These are phyloP conservation scores for Musa balbisiana DNA, from an alignment of 202 grass and related monocot genomes.

Conservation along the genomic window DNA sequence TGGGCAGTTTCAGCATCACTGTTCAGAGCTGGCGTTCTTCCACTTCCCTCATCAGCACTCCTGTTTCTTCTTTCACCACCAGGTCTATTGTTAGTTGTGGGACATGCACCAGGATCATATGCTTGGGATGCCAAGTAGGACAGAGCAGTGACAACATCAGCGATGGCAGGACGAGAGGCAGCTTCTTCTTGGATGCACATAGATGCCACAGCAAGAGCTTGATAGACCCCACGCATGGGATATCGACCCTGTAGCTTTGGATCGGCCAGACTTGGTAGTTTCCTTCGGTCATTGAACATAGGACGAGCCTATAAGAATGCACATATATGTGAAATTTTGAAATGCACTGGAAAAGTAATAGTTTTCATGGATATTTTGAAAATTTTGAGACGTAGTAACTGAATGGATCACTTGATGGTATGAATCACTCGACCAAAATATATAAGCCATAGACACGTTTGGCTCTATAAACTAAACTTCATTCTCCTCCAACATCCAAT, in stretches of 20 bases:
- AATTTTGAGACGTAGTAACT: no score
- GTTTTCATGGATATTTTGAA: no score
- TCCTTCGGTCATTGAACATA: slow-evolving; percentile 86
- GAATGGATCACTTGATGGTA: no score
- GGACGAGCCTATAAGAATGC: slow-evolving; percentile 39
- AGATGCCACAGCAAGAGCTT: slow-evolving; percentile 84
- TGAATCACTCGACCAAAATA: no score
- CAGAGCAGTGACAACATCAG: slow-evolving; percentile 87
- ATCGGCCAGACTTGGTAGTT: slow-evolving; percentile 83
- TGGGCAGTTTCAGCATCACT: slow-evolving; percentile 22
- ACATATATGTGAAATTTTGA: no score
- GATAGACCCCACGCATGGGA: slow-evolving; percentile 91
- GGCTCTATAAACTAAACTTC: no score
- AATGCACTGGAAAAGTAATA: no score
- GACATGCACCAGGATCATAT: slow-evolving; percentile 37
- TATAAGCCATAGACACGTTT: no score
- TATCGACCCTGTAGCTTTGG: slow-evolving; percentile 67
- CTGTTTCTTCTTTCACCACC: slow-evolving; percentile 31
- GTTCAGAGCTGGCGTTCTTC: slow-evolving; percentile 30
- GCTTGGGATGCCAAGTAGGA: slow-evolving; percentile 80
- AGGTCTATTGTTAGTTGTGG: slow-evolving; percentile 31
- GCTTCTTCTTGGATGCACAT: slow-evolving; percentile 97
- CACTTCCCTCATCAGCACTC: slow-evolving; percentile 28
- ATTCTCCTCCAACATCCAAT: no score
- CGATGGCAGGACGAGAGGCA: slow-evolving; percentile 74